A percentile compares a stretch with the other conserved stretches of the same genome.
phyloP scores from a whole-genome alignment of 1,284 basidiomycete species.

The Sporisorium reilianum region DNA sequence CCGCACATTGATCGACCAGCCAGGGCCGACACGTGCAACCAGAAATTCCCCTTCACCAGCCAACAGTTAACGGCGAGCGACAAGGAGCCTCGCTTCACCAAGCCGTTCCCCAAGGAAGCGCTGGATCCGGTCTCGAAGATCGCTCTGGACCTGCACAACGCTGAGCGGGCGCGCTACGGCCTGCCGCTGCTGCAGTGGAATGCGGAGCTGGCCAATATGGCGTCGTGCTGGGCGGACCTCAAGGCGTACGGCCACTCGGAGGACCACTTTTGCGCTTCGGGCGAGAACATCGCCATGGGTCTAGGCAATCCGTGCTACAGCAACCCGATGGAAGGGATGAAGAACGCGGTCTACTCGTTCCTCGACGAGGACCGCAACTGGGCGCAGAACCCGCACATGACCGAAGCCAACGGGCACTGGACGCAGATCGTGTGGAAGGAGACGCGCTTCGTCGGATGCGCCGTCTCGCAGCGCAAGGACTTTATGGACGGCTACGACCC shows the following conservation, averaged over 20 bases:
- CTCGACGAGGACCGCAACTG: slow-evolving; percentile 51
- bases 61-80: slow-evolving; percentile 19
- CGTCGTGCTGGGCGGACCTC: slow-evolving; percentile 51
- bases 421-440: slow-evolving; percentile 43
- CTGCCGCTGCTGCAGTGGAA: slow-evolving; percentile 37
- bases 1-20: slow-evolving; percentile 36
- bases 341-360: slow-evolving; percentile 43
- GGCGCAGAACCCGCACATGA: slow-evolving; percentile 16
- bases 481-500: slow-evolving; percentile 23
- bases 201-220: slow-evolving; percentile 52
- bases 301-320: slow-evolving; percentile 42
- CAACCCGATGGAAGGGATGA: slow-evolving; percentile 35
- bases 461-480: slow-evolving; percentile 30
- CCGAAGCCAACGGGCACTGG: slow-evolving; percentile 35
- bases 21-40: slow-evolving; percentile 33
- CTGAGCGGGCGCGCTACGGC: slow-evolving; percentile 35
- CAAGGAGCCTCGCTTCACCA: slow-evolving; percentile 24
- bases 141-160: slow-evolving; percentile 47
- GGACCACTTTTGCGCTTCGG: slow-evolving; percentile 41
- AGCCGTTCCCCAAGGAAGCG: slow-evolving; percentile 15
- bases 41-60: slow-evolving; percentile 31
- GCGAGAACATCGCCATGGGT: slow-evolving; percentile 51
- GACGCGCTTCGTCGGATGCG: slow-evolving; percentile 36
- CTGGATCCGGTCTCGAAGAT: slow-evolving; percentile 27
- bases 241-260: slow-evolving; percentile 53